Evolutionary conservation across 164 flowering plant genomes (phyloP).

Genomic region (Annona cherimola): DNA sequence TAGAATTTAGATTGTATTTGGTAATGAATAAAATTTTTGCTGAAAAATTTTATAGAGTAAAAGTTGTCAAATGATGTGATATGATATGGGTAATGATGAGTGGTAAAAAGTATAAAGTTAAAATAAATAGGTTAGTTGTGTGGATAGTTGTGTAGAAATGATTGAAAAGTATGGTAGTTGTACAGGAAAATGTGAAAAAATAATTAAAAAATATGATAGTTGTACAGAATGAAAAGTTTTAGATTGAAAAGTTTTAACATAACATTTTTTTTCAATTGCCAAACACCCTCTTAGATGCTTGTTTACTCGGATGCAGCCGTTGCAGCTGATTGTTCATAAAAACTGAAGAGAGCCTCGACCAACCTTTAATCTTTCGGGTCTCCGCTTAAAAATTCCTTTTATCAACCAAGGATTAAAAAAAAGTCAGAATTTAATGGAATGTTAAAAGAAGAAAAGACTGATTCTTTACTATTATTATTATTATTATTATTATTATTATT

Average conservation of each 20-base stretch:
- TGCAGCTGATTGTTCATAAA: background rate
- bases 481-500: background rate
- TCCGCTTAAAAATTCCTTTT: slow-evolving; percentile 34
- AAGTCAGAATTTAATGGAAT: background rate
- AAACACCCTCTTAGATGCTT: no score
- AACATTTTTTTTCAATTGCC: no score
- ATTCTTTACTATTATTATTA: background rate
- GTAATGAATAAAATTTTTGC: no score
- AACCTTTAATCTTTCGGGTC: slow-evolving; percentile 35
- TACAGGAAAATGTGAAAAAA: background rate
- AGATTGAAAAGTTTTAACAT: background rate
- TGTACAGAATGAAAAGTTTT: background rate
- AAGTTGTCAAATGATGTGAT: no score
- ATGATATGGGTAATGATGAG: no score
- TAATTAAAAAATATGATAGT: background rate
- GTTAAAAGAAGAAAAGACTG: background rate
- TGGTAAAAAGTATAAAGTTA: no score
- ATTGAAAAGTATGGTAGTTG: no score
- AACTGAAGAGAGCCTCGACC: background rate
- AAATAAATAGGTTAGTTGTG: no score
- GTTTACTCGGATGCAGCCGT: background rate
- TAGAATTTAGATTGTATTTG: no score
- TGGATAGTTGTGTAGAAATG: no score
- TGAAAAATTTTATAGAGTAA: no score
- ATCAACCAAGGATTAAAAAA: slow-evolving; percentile 20